Conservation (phyloP, 768 basidiomycete genomes). For the Kwoniella sp. region DNA sequence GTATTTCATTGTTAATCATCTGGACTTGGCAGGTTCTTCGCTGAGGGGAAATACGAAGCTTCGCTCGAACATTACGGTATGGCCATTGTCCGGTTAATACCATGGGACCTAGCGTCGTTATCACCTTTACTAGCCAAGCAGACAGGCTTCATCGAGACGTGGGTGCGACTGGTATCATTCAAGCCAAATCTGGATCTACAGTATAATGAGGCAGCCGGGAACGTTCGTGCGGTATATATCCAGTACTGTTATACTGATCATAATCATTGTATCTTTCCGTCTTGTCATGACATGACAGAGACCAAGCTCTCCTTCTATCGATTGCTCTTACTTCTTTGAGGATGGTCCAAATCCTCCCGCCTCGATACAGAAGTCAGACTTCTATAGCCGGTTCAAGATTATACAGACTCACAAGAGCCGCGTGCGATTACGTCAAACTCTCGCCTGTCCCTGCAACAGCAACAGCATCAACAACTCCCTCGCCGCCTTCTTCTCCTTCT, state of each 20-base stretch:
- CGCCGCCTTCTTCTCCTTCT: too few relatives aligned
- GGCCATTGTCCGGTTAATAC: conserved; percentile 10
- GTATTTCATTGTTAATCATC: too few relatives aligned
- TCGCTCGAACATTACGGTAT: conserved; percentile 15
- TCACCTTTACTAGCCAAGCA: background rate
- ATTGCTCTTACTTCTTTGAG: conserved; percentile 7
- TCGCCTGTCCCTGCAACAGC: background rate
- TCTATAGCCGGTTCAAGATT: conserved; percentile 5
- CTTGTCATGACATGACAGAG: too few relatives aligned
- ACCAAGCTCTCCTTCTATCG: conserved; percentile 10
- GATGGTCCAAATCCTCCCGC: conserved; percentile 1
- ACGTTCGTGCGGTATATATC: too few relatives aligned
- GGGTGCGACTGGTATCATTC: background rate
- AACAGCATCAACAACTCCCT: background rate
- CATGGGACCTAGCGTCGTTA: conserved; percentile 4
- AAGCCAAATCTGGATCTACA: too few relatives aligned
- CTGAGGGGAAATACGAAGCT: conserved; percentile 15
- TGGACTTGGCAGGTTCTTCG: conserved; percentile 13
- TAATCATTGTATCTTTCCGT: too few relatives aligned
- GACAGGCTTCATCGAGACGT: conserved; percentile 14
- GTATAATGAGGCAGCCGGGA: too few relatives aligned
- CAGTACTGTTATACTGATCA: too few relatives aligned
- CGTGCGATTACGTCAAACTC: conserved; percentile 14
- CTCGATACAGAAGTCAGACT: background rate
- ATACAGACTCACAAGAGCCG: conserved; percentile 9